phyloP scores from a whole-genome alignment of 2,329 filamentous ascomycete species.

The Penicillium sp. region DNA sequence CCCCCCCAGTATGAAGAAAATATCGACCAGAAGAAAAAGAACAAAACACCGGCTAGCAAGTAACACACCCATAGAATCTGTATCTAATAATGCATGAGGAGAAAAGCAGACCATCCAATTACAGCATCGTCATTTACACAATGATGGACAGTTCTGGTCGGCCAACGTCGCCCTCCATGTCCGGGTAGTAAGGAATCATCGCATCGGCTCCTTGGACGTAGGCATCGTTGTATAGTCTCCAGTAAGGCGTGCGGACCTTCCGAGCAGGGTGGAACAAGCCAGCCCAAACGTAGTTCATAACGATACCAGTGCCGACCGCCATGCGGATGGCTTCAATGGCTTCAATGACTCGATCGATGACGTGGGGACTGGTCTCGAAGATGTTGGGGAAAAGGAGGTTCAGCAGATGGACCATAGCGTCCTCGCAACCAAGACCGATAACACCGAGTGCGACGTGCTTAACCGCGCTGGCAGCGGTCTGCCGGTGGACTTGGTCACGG shows the following conservation, averaged over 20 bases:
- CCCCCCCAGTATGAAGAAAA: slow-evolving; percentile 13
- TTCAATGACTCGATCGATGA: slow-evolving; percentile 96
- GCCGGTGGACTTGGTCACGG: slow-evolving; percentile 94
- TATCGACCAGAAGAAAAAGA: slow-evolving; percentile 5
- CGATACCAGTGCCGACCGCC: slow-evolving; percentile 84
- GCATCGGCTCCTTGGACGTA: slow-evolving; percentile 92
- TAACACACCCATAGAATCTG: slow-evolving; percentile 11
- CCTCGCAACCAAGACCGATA: slow-evolving; percentile 95
- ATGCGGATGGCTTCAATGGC: slow-evolving; percentile 95
- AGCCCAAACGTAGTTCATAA: slow-evolving; percentile 98
- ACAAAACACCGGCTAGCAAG: slow-evolving; percentile 20
- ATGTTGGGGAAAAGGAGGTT: slow-evolving; percentile 96
- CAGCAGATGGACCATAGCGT: slow-evolving; percentile 96
- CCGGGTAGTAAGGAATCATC: slow-evolving; percentile 95
- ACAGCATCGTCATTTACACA: slow-evolving; percentile 53
- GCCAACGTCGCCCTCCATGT: slow-evolving; percentile 75
- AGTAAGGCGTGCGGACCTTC: slow-evolving; percentile 92
- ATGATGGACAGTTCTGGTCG: slow-evolving; percentile 80
- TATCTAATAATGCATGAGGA: slow-evolving; percentile 21
- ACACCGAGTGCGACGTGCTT: slow-evolving; percentile 97
- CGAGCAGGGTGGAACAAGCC: slow-evolving; percentile 94
- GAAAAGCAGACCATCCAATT: slow-evolving; percentile 15
- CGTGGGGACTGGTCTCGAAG: slow-evolving; percentile 96
- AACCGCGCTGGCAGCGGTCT: slow-evolving; percentile 93
- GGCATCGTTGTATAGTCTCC: slow-evolving; percentile 94